phyloP scores from a whole-genome alignment of 1,284 basidiomycete species.

The Ceratobasidium sp. region DNA sequence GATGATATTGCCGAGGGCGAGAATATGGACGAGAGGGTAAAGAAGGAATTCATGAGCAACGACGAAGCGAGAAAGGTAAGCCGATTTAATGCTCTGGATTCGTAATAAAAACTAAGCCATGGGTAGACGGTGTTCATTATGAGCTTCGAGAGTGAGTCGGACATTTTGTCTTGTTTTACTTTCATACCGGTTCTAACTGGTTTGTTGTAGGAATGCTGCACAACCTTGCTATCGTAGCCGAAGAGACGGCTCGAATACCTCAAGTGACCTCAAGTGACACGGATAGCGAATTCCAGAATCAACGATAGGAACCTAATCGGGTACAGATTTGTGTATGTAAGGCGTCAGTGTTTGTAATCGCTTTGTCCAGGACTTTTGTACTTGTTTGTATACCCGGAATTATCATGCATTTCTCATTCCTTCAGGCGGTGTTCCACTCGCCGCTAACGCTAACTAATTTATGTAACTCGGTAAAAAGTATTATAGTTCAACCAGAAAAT shows the following conservation, averaged over 20 bases:
- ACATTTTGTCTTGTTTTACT: neutral
- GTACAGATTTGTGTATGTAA: too few relatives aligned
- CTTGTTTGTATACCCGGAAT: too few relatives aligned
- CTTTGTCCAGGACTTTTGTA: too few relatives aligned
- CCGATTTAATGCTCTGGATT: constrained; percentile 28
- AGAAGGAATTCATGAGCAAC: constrained; percentile 66
- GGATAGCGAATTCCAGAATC: neutral
- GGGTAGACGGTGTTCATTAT: constrained; percentile 65
- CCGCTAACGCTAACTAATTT: too few relatives aligned
- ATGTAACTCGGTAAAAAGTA: too few relatives aligned
- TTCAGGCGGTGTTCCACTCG: too few relatives aligned
- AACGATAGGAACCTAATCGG: too few relatives aligned
- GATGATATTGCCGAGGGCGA: constrained; percentile 63
- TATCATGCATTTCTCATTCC: too few relatives aligned
- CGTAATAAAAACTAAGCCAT: neutral
- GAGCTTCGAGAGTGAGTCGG: constrained; percentile 66
- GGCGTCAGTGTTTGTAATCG: too few relatives aligned
- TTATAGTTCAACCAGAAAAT: too few relatives aligned
- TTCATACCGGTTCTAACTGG: neutral
- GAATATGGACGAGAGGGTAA: constrained; percentile 59
- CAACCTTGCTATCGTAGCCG: constrained; percentile 39
- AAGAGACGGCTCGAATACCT: constrained; percentile 29
- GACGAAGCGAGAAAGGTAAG: constrained; percentile 66
- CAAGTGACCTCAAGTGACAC: neutral
- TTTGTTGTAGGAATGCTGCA: constrained; percentile 41